These are phyloP conservation scores for Chlorella variabilis DNA, from an alignment of 163 green algal genomes.

Conservation along the genomic window DNA sequence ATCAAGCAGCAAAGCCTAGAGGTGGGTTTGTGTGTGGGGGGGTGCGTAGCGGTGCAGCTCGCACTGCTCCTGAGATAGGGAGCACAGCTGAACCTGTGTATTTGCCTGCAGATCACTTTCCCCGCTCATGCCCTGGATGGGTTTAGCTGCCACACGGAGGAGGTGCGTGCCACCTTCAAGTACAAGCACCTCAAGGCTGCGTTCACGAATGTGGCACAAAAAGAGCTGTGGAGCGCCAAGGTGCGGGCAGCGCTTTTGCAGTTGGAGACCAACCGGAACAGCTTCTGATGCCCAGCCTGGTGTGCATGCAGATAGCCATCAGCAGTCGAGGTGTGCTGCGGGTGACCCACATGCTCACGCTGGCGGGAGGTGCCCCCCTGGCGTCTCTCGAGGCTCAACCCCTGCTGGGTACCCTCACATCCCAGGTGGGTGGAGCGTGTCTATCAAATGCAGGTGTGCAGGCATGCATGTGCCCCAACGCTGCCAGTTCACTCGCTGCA, in stretches of 20 bases:
- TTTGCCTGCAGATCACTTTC: conserved; percentile 30
- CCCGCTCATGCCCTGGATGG: conserved; percentile 33
- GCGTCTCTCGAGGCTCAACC: background rate
- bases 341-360: conserved; percentile 76
- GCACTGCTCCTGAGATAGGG: no score
- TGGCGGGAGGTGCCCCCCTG: conserved; percentile 26
- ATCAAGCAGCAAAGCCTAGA: conserved; percentile 24
- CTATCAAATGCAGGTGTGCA: background rate
- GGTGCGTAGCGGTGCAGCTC: background rate
- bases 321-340: conserved; percentile 73
- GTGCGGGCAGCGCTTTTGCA: background rate
- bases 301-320: conserved; percentile 62
- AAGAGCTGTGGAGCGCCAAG: conserved; percentile 29
- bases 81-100: background rate
- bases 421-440: conserved; percentile 2
- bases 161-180: conserved; percentile 66
- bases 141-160: conserved; percentile 34
- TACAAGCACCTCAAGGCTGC: conserved; percentile 71
- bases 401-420: conserved; percentile 25
- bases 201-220: conserved; percentile 57
- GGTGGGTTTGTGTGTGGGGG: background rate
- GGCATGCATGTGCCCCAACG: no score
- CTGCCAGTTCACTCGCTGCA: no score
- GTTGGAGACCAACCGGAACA: no score
- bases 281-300: no score